Evolutionary conservation across 2,329 filamentous ascomycete genomes (phyloP).

Genomic region (Botrytis galanthina): DNA sequence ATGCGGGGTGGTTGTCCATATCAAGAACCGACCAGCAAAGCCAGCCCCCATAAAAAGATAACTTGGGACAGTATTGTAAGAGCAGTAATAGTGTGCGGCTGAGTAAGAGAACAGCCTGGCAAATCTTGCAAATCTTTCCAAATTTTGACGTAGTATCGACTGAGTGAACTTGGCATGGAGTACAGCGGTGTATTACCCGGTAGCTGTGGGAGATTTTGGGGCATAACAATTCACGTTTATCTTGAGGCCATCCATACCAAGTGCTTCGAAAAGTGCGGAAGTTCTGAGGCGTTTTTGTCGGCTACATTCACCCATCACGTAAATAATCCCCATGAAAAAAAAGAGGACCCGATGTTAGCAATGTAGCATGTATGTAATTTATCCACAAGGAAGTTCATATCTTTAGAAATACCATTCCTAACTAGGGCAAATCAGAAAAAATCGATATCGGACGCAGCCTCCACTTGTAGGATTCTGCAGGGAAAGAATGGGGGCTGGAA

Average conservation of each 20-base stretch:
- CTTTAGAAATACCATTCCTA: not conserved
- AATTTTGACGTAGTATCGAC: not conserved
- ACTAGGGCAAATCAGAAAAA: not conserved
- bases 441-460: slow-evolving; percentile 8
- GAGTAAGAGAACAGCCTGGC: slow-evolving; percentile 6
- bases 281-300: not conserved
- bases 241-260: not conserved
- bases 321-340: not conserved
- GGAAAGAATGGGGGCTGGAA: slow-evolving; percentile 6
- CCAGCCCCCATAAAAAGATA: slow-evolving; percentile 12
- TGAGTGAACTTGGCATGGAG: not conserved
- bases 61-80: not conserved
- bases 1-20: slow-evolving; percentile 17
- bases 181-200: not conserved
- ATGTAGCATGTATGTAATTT: not conserved
- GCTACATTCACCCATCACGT: not conserved
- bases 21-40: slow-evolving; percentile 5
- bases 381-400: slow-evolving; percentile 1
- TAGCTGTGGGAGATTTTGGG: not conserved
- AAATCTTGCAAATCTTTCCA: not conserved
- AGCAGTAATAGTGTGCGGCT: slow-evolving; percentile 9
- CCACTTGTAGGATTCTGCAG: not conserved
- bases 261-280: not conserved
- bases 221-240: not conserved
- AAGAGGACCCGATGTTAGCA: not conserved